Conservation (phyloP, 768 basidiomycete genomes). For the Tricholoma furcatifolium region DNA sequence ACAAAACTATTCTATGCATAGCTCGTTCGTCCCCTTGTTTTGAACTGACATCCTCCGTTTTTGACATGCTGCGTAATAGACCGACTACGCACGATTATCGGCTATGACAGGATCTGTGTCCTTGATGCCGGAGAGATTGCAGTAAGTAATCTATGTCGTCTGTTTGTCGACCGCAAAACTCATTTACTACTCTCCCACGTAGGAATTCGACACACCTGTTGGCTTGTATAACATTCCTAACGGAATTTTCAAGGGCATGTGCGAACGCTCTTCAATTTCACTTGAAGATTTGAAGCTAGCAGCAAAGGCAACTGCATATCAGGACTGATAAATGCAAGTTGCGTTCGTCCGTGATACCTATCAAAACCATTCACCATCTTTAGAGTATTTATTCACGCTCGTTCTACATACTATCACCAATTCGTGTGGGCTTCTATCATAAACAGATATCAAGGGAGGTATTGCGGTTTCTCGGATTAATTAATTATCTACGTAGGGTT, state of each 20-base stretch:
- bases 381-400: no score
- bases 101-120: conserved; percentile 87
- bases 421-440: no score
- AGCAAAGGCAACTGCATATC: conserved; percentile 22
- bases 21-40: conserved; percentile 57
- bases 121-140: conserved; percentile 79
- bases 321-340: background rate
- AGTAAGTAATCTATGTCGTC: conserved; percentile 34
- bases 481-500: no score
- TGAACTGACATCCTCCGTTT: background rate
- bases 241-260: conserved; percentile 86
- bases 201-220: conserved; percentile 83
- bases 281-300: conserved; percentile 62
- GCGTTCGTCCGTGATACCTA: background rate
- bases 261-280: conserved; percentile 75
- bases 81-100: conserved; percentile 82
- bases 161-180: background rate
- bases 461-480: no score
- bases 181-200: background rate
- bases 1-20: conserved; percentile 85
- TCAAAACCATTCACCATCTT: no score
- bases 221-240: conserved; percentile 53
- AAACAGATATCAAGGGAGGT: no score
- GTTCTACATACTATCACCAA: no score
- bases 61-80: conserved; percentile 38